Percentiles rank a stretch among this genome's conserved stretches.
Conservation (phyloP, 2,329 filamentous ascomycete species). For the Teratosphaeria pseudoeucalypti region DNA sequence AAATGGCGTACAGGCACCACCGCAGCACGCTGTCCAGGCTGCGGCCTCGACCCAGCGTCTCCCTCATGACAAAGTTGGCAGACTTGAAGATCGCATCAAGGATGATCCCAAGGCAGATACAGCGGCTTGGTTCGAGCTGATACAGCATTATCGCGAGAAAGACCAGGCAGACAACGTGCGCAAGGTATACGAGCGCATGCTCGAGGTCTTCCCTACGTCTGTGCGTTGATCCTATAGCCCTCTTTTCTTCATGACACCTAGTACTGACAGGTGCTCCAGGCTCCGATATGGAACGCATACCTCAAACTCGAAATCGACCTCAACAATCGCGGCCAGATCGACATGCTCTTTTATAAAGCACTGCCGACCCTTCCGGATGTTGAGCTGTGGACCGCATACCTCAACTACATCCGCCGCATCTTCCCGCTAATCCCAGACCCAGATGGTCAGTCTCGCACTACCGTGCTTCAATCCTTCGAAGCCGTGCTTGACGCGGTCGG, state of each 20-base stretch:
- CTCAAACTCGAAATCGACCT: constrained; percentile 80
- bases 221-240: constrained; percentile 51
- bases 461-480: constrained; percentile 79
- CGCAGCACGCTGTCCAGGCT: constrained; percentile 5
- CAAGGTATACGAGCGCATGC: constrained; percentile 72
- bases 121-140: constrained; percentile 81
- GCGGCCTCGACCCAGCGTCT: constrained; percentile 38
- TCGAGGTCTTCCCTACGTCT: constrained; percentile 78
- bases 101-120: constrained; percentile 89
- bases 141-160: constrained; percentile 71
- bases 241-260: not conserved
- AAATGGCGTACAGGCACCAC: constrained; percentile 1
- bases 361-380: constrained; percentile 73
- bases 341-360: constrained; percentile 58
- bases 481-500: constrained; percentile 85
- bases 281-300: constrained; percentile 82
- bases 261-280: constrained; percentile 41
- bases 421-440: constrained; percentile 79
- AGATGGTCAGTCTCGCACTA: constrained; percentile 63
- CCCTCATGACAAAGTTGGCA: constrained; percentile 62
- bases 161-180: constrained; percentile 75
- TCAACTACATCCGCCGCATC: constrained; percentile 86
- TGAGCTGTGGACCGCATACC: constrained; percentile 81
- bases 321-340: constrained; percentile 70
- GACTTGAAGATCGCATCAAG: constrained; percentile 81